Base-by-base conservation (phyloP, 148 eudicot species). In the Nepenthes gracilis region DNA sequence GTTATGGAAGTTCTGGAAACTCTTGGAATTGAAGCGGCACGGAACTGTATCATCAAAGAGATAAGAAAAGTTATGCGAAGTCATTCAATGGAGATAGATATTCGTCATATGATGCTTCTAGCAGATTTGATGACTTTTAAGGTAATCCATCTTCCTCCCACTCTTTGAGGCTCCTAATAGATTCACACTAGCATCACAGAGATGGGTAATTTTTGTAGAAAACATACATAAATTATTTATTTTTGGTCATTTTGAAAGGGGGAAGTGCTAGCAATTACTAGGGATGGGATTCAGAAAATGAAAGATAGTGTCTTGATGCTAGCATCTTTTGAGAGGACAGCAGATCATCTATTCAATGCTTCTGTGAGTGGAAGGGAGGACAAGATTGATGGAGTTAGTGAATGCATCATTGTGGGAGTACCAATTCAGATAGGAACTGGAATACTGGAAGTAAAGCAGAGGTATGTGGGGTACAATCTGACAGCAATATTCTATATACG, bases 21-120 rank as follows among this genome's bases (percentile, higher is more conserved):
- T 47, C 90, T 93, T 59, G 96, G 98, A 66, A 86, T 93, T 59
- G 94, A 88, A 88, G 96, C 95, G 63, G 95, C 98, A 33, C 78
- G 98, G 66, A 67, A 36, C 37, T 68, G 54, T 38, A 93, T 93
- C 59, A 93, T 88, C 63, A 74, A 67, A 49, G 88, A 92, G 79
- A 88, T 93, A 48, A 73, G 80, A 4, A 69, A 77, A 54, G 93
- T 87, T 49, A 86, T 93, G 94, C 37, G 64, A 62, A 72, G 78
- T 64, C 92, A 91, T 74, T 82, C 82, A 37, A 93, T 88, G 94
- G 87, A 81, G 64, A 83, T 88, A 43, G 98, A 93, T 69, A 70
- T 78, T 58, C 83, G 98, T 33, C 98, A 93, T 73, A 88, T 93
- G 98, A 93, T 80, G 98, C 98, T 93, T 69, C 83, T 93, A 53